Evolutionary conservation across 768 basidiomycete species (phyloP).

Genomic region (Termitomyces sp.): DNA sequence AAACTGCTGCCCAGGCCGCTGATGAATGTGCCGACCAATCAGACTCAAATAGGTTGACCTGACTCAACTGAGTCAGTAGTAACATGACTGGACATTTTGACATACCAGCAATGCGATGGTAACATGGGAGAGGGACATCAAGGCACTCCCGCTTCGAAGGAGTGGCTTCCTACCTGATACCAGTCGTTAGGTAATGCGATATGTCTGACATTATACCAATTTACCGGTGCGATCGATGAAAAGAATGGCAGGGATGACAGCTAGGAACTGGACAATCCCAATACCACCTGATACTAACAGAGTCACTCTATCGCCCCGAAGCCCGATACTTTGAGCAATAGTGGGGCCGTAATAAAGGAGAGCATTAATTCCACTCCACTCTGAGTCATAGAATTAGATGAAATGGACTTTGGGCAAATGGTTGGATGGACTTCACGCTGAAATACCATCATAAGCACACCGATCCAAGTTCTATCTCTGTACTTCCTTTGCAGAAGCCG

Average conservation of each 20-base stretch:
- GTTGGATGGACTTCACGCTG: constrained; percentile 51
- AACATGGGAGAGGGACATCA: constrained; percentile 64
- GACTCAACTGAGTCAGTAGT: neutral
- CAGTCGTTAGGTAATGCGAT: neutral
- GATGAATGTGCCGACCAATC: constrained; percentile 54
- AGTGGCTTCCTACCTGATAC: constrained; percentile 58
- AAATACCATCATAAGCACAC: constrained; percentile 74
- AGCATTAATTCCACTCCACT: constrained; percentile 88
- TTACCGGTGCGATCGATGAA: constrained; percentile 63
- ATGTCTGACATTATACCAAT: constrained; percentile 3
- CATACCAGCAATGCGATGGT: constrained; percentile 59
- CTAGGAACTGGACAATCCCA: constrained; percentile 72
- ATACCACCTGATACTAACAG: constrained; percentile 75
- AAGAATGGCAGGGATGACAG: constrained; percentile 68
- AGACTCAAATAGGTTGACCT: constrained; percentile 45
- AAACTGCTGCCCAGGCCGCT: constrained; percentile 69
- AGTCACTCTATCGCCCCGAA: constrained; percentile 53
- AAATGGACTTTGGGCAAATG: neutral
- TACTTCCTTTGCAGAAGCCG: constrained; percentile 51
- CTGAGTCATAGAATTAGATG: constrained; percentile 27
- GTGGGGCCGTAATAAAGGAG: constrained; percentile 79
- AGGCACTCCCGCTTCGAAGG: constrained; percentile 55
- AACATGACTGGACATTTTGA: neutral
- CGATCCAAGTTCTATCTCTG: constrained; percentile 59
- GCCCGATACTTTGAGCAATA: constrained; percentile 58